Evolutionary conservation across 1,139 yeast species (phyloP), one percentile per base, ranked within the genome.

Genomic region (Zygoascus meyerae): DNA sequence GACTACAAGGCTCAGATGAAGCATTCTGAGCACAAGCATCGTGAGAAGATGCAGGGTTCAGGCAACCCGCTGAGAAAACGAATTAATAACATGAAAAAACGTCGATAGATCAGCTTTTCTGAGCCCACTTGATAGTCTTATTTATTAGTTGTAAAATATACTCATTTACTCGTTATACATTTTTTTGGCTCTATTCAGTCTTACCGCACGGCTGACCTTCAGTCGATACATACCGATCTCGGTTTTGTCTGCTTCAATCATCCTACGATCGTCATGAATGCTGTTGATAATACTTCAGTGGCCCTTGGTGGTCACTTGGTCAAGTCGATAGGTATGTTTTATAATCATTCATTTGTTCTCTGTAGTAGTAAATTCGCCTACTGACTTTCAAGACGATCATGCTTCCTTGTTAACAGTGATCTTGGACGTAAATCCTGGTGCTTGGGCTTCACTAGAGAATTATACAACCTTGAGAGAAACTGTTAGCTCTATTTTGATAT

Each of bases 351-450:
- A 3, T 34, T 33, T 14, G n/a, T n/a, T n/a, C n/a, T n/a, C n/a
- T n/a, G n/a, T n/a, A n/a, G n/a, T n/a, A n/a, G n/a, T n/a, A n/a
- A n/a, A n/a, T 30, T 36, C 3, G 12, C 42, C n/a, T 7, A 4
- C 26, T 21, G 7, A 21, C 26, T 21, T 21, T 7, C 46, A 59
- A 47, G 85, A 79, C 53, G 96, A 87, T 57, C 79, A 82, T 28
- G 95, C 97, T 1, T 86, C 95, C 1, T 70, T 90, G 38, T 73
- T 92, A 29, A 82, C 89, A 0, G 79, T 92, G 28, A 74, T 92
- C 6, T 65, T 92, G 9, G 98, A 92, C 55, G 72, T 89, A 6
- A 79, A 85, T 40, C 92, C 97, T 0, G 64, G 70, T 34, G 82
- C 86, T 40, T 89, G 97, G 97, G 77, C 72, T 44, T 70, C 72